phyloP scores from a whole-genome alignment of 129 eudicot genomes.

The Centrapalus pauciflorus region DNA sequence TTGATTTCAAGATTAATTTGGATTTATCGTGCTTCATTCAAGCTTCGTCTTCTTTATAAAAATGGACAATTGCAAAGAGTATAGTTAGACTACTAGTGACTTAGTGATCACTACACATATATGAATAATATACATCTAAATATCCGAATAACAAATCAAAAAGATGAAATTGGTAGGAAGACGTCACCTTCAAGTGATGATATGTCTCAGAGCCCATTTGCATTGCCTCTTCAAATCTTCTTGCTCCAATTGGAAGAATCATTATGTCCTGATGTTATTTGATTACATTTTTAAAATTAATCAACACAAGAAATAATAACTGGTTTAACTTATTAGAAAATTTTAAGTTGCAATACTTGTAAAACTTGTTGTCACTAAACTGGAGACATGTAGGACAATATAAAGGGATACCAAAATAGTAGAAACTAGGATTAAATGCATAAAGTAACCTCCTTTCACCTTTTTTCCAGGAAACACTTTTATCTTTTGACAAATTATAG shows the following conservation, averaged over 20 bases:
- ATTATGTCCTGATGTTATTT: slow-evolving; percentile 58
- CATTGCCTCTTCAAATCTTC: slow-evolving; percentile 83
- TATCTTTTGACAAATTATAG: no score
- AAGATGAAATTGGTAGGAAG: not conserved
- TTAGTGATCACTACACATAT: not conserved
- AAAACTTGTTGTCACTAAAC: not conserved
- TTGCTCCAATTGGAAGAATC: slow-evolving; percentile 92
- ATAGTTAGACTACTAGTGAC: not conserved
- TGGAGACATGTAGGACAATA: no score
- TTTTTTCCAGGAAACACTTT: no score
- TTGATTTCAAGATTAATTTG: no score
- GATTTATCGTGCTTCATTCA: not conserved
- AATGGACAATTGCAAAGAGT: not conserved
- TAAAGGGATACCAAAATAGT: not conserved
- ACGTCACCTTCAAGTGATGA: slow-evolving; percentile 85
- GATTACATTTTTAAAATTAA: slow-evolving; percentile 1
- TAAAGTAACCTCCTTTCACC: no score
- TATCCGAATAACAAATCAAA: not conserved
- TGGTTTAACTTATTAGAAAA: not conserved
- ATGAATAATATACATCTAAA: not conserved
- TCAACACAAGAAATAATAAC: not conserved
- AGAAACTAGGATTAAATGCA: no score
- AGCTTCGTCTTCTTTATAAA: not conserved
- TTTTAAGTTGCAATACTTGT: not conserved
- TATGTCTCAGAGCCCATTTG: slow-evolving; percentile 96